These are phyloP conservation scores for Apophysomyces ossiformis DNA, from an alignment of 371 early-diverging fungal genomes.

Conservation along the genomic window DNA sequence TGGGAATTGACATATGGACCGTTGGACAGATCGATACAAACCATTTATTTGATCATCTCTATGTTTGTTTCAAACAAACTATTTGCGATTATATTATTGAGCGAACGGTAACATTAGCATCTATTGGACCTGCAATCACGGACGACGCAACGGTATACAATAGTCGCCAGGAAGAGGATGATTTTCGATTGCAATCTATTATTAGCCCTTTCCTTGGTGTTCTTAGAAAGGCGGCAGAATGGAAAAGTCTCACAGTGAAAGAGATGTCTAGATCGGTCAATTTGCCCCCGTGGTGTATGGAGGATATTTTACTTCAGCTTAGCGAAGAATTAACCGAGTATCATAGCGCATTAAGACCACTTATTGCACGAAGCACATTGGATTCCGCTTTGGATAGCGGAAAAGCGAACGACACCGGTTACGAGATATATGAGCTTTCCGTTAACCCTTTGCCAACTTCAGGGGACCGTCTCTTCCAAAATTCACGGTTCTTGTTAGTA, in stretches of 20 bases:
- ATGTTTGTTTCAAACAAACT: slow-evolving; percentile 59
- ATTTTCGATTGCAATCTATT: slow-evolving; percentile 30
- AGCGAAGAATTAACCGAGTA: slow-evolving; percentile 35
- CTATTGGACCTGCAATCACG: slow-evolving; percentile 16
- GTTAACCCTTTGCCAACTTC: not conserved
- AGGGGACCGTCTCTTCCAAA: slow-evolving; percentile 12
- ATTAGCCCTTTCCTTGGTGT: slow-evolving; percentile 47
- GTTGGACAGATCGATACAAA: slow-evolving; percentile 64
- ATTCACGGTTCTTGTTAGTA: slow-evolving; percentile 50
- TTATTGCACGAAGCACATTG: slow-evolving; percentile 27
- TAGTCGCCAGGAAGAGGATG: slow-evolving; percentile 10
- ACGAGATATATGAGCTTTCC: slow-evolving; percentile 17
- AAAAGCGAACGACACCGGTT: not conserved
- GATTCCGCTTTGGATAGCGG: slow-evolving; percentile 4
- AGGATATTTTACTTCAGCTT: slow-evolving; percentile 39
- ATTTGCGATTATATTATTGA: slow-evolving; percentile 77
- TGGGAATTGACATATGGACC: slow-evolving; percentile 74
- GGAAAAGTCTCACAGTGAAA: slow-evolving; percentile 63
- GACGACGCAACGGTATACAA: slow-evolving; percentile 16
- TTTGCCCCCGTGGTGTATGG: slow-evolving; percentile 48
- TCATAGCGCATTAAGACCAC: slow-evolving; percentile 30
- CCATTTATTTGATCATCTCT: slow-evolving; percentile 54
- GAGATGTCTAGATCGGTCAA: slow-evolving; percentile 30
- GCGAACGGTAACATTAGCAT: slow-evolving; percentile 40
- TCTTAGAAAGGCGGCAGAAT: slow-evolving; percentile 49